Percentiles rank a stretch among this genome's conserved stretches.
Evolutionary conservation across 2,329 filamentous ascomycete species (phyloP).

Genomic region (Neocatenulostroma microsporum): DNA sequence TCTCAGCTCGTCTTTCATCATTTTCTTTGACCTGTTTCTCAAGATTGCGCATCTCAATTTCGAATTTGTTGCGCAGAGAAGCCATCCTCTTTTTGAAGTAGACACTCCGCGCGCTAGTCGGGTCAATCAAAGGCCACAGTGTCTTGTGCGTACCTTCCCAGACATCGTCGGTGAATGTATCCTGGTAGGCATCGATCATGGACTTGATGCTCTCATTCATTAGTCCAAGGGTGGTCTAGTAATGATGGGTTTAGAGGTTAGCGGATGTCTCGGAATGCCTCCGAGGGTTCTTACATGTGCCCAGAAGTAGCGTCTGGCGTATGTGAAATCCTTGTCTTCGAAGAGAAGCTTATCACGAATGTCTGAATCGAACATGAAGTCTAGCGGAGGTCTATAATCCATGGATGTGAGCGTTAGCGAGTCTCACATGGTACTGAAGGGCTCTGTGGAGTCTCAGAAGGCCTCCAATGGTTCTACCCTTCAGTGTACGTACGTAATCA

Average conservation of each 20-base stretch:
- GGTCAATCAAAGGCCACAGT: constrained; percentile 49
- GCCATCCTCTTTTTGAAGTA: constrained; percentile 46
- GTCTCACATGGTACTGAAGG: too few relatives aligned
- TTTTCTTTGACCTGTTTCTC: constrained; percentile 44
- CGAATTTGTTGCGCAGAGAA: constrained; percentile 42
- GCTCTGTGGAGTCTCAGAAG: too few relatives aligned
- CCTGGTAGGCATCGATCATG: constrained; percentile 50
- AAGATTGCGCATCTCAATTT: constrained; percentile 46
- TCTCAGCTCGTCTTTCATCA: constrained; percentile 48
- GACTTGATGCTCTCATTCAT: constrained; percentile 53
- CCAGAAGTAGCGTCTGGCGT: constrained; percentile 56
- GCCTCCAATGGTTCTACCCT: too few relatives aligned
- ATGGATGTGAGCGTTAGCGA: too few relatives aligned
- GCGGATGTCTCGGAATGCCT: too few relatives aligned
- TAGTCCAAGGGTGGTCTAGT: constrained; percentile 52
- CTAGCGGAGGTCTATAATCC: constrained; percentile 50
- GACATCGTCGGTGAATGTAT: constrained; percentile 52
- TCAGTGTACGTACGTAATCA: too few relatives aligned
- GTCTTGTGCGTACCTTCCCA: constrained; percentile 50
- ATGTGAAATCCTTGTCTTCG: constrained; percentile 54
- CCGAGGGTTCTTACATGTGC: too few relatives aligned
- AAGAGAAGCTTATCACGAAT: constrained; percentile 53
- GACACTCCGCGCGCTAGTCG: constrained; percentile 38
- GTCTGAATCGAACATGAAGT: constrained; percentile 52
- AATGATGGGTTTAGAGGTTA: too few relatives aligned